These are phyloP conservation scores for Scytalidium lignicola DNA, from an alignment of 2,329 filamentous ascomycete species.

Conservation along the genomic window DNA sequence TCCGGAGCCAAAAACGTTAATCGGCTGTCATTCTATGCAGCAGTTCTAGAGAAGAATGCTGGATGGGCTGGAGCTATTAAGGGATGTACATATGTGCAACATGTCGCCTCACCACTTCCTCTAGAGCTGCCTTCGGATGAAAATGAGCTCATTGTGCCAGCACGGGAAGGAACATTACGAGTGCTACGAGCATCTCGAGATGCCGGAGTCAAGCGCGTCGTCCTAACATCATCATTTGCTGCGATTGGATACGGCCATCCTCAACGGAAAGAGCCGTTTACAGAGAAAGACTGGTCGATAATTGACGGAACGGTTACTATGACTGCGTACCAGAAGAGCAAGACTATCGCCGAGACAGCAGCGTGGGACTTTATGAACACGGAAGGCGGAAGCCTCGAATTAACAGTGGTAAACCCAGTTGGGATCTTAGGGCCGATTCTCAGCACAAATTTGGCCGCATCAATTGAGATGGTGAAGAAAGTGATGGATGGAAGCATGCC, in stretches of 20 bases:
- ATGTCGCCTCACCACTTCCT: constrained; percentile 28
- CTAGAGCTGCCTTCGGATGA: constrained; percentile 23
- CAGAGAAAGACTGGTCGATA: constrained; percentile 28
- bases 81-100: constrained; percentile 25
- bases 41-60: constrained; percentile 23
- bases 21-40: constrained; percentile 20
- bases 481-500: constrained; percentile 27
- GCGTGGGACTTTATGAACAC: constrained; percentile 30
- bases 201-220: constrained; percentile 19
- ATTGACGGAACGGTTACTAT: constrained; percentile 22
- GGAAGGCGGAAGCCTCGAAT: constrained; percentile 23
- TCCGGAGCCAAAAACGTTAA: constrained; percentile 15
- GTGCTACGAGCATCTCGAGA: constrained; percentile 23
- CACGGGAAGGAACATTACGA: constrained; percentile 27
- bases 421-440: constrained; percentile 28
- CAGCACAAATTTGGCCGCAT: constrained; percentile 17
- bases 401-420: constrained; percentile 25
- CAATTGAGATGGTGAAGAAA: constrained; percentile 19
- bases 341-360: constrained; percentile 28
- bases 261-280: constrained; percentile 16
- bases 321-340: constrained; percentile 27
- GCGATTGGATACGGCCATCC: constrained; percentile 21
- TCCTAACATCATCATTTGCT: constrained; percentile 14
- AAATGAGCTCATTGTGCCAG: constrained; percentile 29
- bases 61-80: constrained; percentile 25